Conservation (phyloP, 202 grass and related monocot genomes). For the Setaria italica region DNA sequence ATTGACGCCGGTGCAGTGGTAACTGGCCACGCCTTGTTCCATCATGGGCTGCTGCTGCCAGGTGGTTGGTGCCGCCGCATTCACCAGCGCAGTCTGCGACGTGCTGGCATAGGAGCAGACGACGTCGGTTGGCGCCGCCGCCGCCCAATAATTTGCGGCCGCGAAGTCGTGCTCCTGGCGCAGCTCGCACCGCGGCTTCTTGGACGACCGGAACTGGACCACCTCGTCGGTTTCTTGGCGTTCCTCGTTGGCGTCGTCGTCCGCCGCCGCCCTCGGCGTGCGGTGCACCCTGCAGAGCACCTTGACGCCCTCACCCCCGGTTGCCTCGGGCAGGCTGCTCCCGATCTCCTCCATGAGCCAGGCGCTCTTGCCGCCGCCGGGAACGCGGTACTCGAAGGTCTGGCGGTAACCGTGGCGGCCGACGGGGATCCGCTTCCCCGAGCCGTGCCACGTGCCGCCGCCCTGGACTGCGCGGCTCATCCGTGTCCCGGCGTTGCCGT, state of each 20-base stretch:
- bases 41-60: background rate
- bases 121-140: background rate
- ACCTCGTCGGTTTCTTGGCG: too few species aligned
- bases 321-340: background rate
- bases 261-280: background rate
- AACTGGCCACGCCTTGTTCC: background rate
- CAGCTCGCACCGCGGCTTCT: background rate
- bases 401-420: background rate
- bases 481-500: background rate
- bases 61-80: background rate
- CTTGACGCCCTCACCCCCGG: background rate
- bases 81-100: background rate
- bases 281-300: background rate
- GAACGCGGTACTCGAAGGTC: conserved; percentile 23
- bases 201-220: background rate
- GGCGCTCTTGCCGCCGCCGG: background rate
- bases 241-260: background rate
- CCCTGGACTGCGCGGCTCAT: background rate
- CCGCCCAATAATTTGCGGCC: background rate
- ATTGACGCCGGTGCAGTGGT: background rate
- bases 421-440: background rate
- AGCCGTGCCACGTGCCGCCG: conserved; percentile 28
- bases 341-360: conserved; percentile 46
- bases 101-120: conserved; percentile 3
- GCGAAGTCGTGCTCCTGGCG: background rate